These are phyloP conservation scores for Gossypium longicalyx DNA, from an alignment of 345 rosid genomes.

Conservation along the genomic window DNA sequence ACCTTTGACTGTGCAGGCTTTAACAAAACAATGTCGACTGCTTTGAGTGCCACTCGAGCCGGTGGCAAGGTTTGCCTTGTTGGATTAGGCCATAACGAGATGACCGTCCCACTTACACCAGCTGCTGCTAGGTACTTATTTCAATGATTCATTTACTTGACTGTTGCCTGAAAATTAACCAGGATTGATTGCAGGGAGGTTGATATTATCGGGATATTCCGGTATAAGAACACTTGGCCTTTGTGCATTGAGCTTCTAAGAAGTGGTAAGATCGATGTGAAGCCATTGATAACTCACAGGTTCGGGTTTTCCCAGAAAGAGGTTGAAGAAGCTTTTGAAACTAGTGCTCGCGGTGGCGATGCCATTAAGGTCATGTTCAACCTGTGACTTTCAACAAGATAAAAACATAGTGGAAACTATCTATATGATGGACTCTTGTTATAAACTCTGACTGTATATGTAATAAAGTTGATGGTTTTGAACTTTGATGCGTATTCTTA, in stretches of 20 bases:
- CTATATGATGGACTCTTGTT: not conserved
- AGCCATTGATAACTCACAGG: conserved; percentile 85
- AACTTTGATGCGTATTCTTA: not conserved
- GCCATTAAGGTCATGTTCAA: conserved; percentile 95
- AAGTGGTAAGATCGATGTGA: conserved; percentile 79
- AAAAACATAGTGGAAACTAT: not conserved
- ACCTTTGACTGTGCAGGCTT: conserved; percentile 64
- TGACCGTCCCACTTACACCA: conserved; percentile 50
- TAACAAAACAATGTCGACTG: conserved; percentile 55
- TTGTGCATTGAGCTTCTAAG: conserved; percentile 67
- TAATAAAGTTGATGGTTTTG: too few species aligned
- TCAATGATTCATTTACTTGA: not conserved
- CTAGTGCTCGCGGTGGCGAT: conserved; percentile 76
- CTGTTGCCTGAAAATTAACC: not conserved
- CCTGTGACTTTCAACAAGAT: conserved; percentile 26
- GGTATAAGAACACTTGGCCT: conserved; percentile 90
- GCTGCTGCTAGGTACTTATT: conserved; percentile 57
- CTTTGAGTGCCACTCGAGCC: conserved; percentile 43
- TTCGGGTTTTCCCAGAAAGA: conserved; percentile 79
- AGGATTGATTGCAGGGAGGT: conserved; percentile 52
- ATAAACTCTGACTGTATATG: not conserved
- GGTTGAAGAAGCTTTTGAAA: conserved; percentile 81
- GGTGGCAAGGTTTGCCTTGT: conserved; percentile 68
- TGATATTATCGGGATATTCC: conserved; percentile 73
- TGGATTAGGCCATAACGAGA: conserved; percentile 45